phyloP scores from a whole-genome alignment of 2,329 filamentous ascomycete species.

The Diaporthe caulivora region DNA sequence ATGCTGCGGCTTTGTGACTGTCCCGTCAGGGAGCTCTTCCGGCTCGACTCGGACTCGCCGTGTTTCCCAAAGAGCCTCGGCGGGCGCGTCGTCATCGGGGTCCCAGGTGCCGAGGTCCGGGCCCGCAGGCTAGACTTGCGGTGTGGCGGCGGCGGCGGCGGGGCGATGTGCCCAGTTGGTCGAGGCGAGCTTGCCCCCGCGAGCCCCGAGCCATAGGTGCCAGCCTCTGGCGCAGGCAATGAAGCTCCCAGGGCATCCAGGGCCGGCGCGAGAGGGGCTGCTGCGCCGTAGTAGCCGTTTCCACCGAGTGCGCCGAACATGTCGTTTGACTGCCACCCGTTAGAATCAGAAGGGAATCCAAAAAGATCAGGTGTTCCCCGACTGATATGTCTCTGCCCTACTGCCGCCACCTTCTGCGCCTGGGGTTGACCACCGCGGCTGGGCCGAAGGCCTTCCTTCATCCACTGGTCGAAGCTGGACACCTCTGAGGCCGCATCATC shows the following conservation, averaged over 20 bases:
- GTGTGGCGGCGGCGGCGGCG: slow-evolving; percentile 62
- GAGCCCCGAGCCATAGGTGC: slow-evolving; percentile 52
- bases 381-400: not conserved
- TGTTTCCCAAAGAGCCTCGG: slow-evolving; percentile 43
- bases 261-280: slow-evolving; percentile 48
- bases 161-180: slow-evolving; percentile 40
- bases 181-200: slow-evolving; percentile 43
- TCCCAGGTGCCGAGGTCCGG: slow-evolving; percentile 50
- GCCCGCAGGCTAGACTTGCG: slow-evolving; percentile 67
- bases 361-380: slow-evolving; percentile 63
- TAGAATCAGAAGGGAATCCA: slow-evolving; percentile 59
- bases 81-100: slow-evolving; percentile 31
- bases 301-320: slow-evolving; percentile 60
- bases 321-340: slow-evolving; percentile 61
- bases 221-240: slow-evolving; percentile 55
- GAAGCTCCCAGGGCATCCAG: slow-evolving; percentile 61
- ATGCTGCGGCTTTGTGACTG: slow-evolving; percentile 10
- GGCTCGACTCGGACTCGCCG: slow-evolving; percentile 40
- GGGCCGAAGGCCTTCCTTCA: slow-evolving; percentile 65
- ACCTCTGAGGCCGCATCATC: slow-evolving; percentile 60
- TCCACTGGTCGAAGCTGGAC: slow-evolving; percentile 69
- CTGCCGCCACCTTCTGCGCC: not conserved
- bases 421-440: slow-evolving; percentile 40
- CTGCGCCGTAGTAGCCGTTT: slow-evolving; percentile 48
- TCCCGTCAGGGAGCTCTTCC: slow-evolving; percentile 33